A percentile compares a stretch with the other conserved stretches of the same genome.
These are phyloP conservation scores for Daphne laureola DNA, from an alignment of 441 rosid species.

Conservation along the genomic window DNA sequence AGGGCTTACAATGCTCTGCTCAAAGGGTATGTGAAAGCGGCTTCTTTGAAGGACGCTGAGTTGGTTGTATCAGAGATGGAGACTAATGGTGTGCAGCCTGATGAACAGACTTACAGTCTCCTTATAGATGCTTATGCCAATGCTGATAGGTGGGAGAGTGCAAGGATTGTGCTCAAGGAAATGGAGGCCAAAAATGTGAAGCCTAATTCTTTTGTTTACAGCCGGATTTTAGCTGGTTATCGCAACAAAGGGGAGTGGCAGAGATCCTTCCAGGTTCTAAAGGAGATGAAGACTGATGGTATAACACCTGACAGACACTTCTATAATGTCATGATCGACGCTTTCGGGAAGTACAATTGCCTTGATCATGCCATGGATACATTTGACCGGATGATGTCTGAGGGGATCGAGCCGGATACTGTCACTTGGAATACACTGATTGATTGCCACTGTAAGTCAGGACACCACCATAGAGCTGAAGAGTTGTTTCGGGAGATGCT, in stretches of 20 bases:
- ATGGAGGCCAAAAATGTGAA: slow-evolving; percentile 74
- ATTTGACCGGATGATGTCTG: slow-evolving; percentile 70
- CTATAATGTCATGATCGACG: slow-evolving; percentile 92
- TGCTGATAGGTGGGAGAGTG: slow-evolving; percentile 97
- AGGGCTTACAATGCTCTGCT: slow-evolving; percentile 86
- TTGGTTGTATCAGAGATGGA: slow-evolving; percentile 86
- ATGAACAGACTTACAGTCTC: slow-evolving; percentile 81
- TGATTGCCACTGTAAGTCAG: slow-evolving; percentile 83
- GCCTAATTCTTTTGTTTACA: slow-evolving; percentile 76
- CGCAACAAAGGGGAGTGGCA: slow-evolving; percentile 96
- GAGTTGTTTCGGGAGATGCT: slow-evolving; percentile 82
- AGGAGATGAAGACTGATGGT: slow-evolving; percentile 81
- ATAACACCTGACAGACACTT: slow-evolving; percentile 79
- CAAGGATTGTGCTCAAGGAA: slow-evolving; percentile 84
- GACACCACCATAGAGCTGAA: slow-evolving; percentile 62
- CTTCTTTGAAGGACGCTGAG: slow-evolving; percentile 72
- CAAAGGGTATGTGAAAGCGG: slow-evolving; percentile 75
- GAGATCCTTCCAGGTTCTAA: slow-evolving; percentile 81
- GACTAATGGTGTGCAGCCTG: slow-evolving; percentile 69
- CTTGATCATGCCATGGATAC: slow-evolving; percentile 88
- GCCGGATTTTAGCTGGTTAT: slow-evolving; percentile 75
- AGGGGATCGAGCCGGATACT: slow-evolving; percentile 75
- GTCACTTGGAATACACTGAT: slow-evolving; percentile 96
- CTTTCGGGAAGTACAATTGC: slow-evolving; percentile 88
- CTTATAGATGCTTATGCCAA: slow-evolving; percentile 81